Conservation (phyloP, 176 grass and related monocot species). For the Hordeum vulgare region MorexV3_pseudomolecules_assembly NC_058518.1:512324393-512324892, state of each 20-base stretch:
- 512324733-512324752: background rate
- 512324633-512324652: background rate
- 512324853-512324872: slow-evolving; percentile 80
- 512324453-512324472: slow-evolving; percentile 61
- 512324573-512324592: slow-evolving; percentile 36
- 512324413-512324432: slow-evolving; percentile 44
- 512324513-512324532: slow-evolving; percentile 63
- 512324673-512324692: background rate
- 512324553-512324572: slow-evolving; percentile 84
- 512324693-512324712: background rate
- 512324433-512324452: slow-evolving; percentile 82
- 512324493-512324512: slow-evolving; percentile 64
- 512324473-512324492: slow-evolving; percentile 55
- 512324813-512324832: background rate
- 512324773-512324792: background rate
- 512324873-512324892: slow-evolving; percentile 67
- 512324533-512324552: slow-evolving; percentile 57
- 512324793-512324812: background rate
- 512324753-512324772: background rate
- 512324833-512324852: slow-evolving; percentile 77
- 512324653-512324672: background rate
- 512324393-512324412: background rate
- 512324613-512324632: background rate
- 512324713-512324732: background rate
- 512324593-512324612: background rate